These are phyloP conservation scores for Circinella minor DNA, from an alignment of 371 early-diverging fungal genomes.

Conservation along the genomic window DNA sequence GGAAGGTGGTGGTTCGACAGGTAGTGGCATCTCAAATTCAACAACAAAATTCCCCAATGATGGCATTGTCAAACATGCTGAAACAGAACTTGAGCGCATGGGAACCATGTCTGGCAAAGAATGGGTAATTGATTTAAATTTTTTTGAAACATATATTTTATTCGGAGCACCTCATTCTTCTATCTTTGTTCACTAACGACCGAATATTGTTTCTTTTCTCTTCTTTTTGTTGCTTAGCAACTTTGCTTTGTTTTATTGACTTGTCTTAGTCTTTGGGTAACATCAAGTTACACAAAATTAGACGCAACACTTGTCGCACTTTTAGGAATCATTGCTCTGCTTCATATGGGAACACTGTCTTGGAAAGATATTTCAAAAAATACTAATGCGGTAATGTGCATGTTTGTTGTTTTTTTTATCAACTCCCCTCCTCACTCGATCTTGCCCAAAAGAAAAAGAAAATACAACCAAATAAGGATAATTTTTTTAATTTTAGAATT, in stretches of 20 bases:
- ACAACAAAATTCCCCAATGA: constrained; percentile 10
- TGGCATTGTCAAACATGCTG: constrained; percentile 37
- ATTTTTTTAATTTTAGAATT: constrained; percentile 9
- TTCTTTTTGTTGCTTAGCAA: constrained; percentile 30
- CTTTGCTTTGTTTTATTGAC: constrained; percentile 55
- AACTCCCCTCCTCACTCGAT: too few relatives aligned
- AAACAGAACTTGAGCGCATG: constrained; percentile 37
- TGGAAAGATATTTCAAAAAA: constrained; percentile 79
- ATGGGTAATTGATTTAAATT: constrained; percentile 29
- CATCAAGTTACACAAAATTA: constrained; percentile 60
- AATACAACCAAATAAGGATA: background rate
- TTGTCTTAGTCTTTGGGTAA: constrained; percentile 74
- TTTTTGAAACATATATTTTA: too few relatives aligned
- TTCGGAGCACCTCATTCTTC: too few relatives aligned
- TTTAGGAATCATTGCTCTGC: constrained; percentile 58
- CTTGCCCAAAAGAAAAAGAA: too few relatives aligned
- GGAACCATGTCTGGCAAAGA: constrained; percentile 46
- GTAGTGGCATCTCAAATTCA: background rate
- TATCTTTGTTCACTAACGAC: too few relatives aligned
- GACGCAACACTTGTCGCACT: constrained; percentile 76
- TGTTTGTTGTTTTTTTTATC: background rate
- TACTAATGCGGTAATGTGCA: constrained; percentile 59
- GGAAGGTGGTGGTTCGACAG: background rate
- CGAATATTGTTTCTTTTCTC: constrained; percentile 1
- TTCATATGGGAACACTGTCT: constrained; percentile 61